phyloP scores from a whole-genome alignment of 139 green algal species.

The Tetradesmus obliquus region DNA sequence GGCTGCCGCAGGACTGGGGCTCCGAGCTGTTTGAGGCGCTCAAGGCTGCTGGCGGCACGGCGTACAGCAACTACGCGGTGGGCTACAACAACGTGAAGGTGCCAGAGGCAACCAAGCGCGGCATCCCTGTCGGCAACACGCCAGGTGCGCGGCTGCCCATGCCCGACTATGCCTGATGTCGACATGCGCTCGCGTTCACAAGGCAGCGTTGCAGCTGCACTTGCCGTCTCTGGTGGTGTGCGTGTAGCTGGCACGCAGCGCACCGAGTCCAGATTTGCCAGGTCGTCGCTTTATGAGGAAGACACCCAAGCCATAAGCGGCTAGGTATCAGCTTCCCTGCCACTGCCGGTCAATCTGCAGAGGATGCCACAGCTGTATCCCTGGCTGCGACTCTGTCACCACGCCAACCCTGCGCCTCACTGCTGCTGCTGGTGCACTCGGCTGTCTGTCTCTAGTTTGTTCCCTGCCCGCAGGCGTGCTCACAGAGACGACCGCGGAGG shows the following conservation, averaged over 20 bases:
- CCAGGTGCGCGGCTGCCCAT: conserved; percentile 67
- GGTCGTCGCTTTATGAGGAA: no score
- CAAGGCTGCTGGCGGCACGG: conserved; percentile 85
- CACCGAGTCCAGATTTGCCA: no score
- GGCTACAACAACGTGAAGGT: conserved; percentile 99
- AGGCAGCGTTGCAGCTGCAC: background rate
- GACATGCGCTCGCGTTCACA: background rate
- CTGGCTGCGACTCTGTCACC: no score
- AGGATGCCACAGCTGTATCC: no score
- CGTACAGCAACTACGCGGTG: conserved; percentile 98
- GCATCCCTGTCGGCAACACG: conserved; percentile 98
- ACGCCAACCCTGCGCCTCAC: no score
- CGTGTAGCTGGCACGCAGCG: no score
- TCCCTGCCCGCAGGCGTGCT: background rate
- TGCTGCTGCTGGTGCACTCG: background rate
- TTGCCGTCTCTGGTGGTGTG: no score
- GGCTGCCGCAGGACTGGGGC: conserved; percentile 81
- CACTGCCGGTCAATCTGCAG: no score
- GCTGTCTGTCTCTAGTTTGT: background rate
- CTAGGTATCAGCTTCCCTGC: no score
- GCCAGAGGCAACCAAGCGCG: conserved; percentile 83
- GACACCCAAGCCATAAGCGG: no score
- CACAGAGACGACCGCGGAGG: background rate
- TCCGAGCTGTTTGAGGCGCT: conserved; percentile 92
- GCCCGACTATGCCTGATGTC: background rate